These are phyloP conservation scores for Cyberlindnera nakhonratchasimensis DNA, from an alignment of 805 yeast species.

Conservation along the genomic window DNA sequence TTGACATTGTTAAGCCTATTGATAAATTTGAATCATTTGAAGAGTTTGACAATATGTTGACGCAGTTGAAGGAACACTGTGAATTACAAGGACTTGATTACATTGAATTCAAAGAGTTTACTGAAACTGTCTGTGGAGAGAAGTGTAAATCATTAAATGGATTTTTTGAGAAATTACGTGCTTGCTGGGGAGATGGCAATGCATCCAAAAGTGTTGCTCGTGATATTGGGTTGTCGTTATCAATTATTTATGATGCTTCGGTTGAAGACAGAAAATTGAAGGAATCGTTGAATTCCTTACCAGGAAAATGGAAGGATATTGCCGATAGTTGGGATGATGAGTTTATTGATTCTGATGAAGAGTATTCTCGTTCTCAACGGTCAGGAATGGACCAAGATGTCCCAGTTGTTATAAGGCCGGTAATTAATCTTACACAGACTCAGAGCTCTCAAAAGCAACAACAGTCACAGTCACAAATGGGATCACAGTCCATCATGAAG, in stretches of 20 bases:
- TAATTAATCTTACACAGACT: conserved; percentile 21
- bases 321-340: conserved; percentile 24
- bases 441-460: conserved; percentile 11
- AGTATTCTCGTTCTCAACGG: conserved; percentile 4
- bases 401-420: conserved; percentile 8
- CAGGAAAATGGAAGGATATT: conserved; percentile 1
- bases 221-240: conserved; percentile 16
- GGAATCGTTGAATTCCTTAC: not conserved
- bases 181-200: conserved; percentile 13
- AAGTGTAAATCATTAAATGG: conserved; percentile 2
- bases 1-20: conserved; percentile 24
- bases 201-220: conserved; percentile 11
- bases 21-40: conserved; percentile 26
- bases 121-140: conserved; percentile 3
- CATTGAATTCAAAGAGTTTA: not conserved
- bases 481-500: conserved; percentile 7
- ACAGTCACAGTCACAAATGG: conserved; percentile 5
- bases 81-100: conserved; percentile 23
- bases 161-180: conserved; percentile 5
- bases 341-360: conserved; percentile 13
- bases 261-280: conserved; percentile 9
- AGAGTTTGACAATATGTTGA: conserved; percentile 39
- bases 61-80: conserved; percentile 33
- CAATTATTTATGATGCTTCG: conserved; percentile 10
- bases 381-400: conserved; percentile 3